Evolutionary conservation across 2,329 filamentous ascomycete genomes (phyloP), one percentile per base, ranked within the genome.

Genomic region (Graphilbum fragrans): DNA sequence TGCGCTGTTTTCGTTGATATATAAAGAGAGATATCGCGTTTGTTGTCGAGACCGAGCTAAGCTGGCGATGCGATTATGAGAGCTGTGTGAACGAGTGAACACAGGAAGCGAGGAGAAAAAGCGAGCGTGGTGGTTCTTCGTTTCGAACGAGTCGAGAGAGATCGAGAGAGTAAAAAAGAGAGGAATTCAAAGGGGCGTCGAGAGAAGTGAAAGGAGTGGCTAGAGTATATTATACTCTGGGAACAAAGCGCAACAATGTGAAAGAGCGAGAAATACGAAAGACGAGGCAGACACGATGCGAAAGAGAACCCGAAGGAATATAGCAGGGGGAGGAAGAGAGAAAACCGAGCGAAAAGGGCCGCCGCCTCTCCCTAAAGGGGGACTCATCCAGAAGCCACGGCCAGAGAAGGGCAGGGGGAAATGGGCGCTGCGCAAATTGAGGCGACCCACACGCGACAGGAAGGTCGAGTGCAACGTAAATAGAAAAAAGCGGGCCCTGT

Each of bases 171-270:
- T 23, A 31, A 17, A 21, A 25, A 27, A 27, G 10, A 37, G 17
- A 21, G 16, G 21, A 35, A 25, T n/a, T n/a, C 27, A 25, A 20
- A 10, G 11, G 12, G 20, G 41, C 17, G 21, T 22, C 19, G 23
- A 23, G 16, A 12, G n/a, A n/a, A 7, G 6, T 5, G 29, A 35
- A 47, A 44, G 16, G 46, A 48, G 40, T 41, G 43, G 41, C 39
- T 21, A 43, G 45, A 47, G 45, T 31, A 47, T 22, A 35, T 25
- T 21, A 39, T 42, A 41, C 43, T 43, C 45, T 45, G 35, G 14
- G 29, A 38, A 31, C 27, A 25, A 38, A 32, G 18, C 29, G 11
- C 16, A 22, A 9, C 19, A 22, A 22, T 5, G 18, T 34, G 38
- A 42, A 35, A 16, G 29, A 38, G 31, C 3, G 18, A 34, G 29